These are phyloP conservation scores for Syncephalastrum racemosum DNA, from an alignment of 371 early-diverging fungal genomes.

Conservation along the genomic window DNA sequence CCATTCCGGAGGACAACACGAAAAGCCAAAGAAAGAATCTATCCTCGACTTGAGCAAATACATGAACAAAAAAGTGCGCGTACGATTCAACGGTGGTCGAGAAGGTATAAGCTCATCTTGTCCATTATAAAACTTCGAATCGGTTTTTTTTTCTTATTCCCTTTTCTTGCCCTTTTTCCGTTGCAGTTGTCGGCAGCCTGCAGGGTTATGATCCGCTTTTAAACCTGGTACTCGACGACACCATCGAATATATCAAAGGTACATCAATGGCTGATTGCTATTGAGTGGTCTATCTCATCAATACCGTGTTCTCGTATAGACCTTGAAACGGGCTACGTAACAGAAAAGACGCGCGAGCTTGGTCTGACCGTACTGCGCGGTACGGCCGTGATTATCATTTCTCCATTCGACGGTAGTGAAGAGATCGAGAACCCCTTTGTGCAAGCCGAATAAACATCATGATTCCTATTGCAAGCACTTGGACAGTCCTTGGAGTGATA, in stretches of 20 bases:
- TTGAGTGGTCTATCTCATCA: neutral
- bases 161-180: conserved; percentile 8
- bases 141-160: conserved; percentile 11
- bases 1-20: conserved; percentile 43
- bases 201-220: conserved; percentile 93
- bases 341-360: conserved; percentile 68
- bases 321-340: conserved; percentile 65
- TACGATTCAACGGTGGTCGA: conserved; percentile 93
- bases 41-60: conserved; percentile 92
- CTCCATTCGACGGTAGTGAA: conserved; percentile 89
- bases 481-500: too few species aligned
- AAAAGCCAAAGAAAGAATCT: conserved; percentile 79
- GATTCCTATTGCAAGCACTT: too few species aligned
- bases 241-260: conserved; percentile 81
- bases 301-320: conserved; percentile 45
- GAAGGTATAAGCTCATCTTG: conserved; percentile 66
- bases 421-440: conserved; percentile 92
- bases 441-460: too few species aligned
- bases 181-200: conserved; percentile 81
- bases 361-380: conserved; percentile 93
- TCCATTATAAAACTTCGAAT: neutral
- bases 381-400: conserved; percentile 85
- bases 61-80: conserved; percentile 87
- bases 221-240: conserved; percentile 93
- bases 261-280: conserved; percentile 10